Conservation (phyloP, 352 stramenopile genomes). For the Globisporangium viniferum region DNA sequence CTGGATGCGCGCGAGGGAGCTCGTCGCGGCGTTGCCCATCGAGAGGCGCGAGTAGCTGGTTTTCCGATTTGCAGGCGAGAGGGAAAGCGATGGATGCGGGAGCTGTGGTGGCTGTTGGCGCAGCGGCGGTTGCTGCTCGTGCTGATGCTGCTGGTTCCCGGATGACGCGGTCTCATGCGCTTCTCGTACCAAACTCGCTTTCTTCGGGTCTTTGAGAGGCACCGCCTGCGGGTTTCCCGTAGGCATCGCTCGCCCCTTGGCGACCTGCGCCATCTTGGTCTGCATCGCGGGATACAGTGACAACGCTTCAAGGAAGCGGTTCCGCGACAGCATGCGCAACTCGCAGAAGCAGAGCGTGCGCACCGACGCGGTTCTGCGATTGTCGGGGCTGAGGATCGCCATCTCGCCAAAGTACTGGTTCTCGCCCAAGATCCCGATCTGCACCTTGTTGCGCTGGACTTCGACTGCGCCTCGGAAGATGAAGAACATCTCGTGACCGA, state of each 20-base stretch:
- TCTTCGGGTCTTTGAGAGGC: constrained; percentile 16
- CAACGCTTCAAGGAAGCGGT: constrained; percentile 76
- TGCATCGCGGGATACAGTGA: constrained; percentile 69
- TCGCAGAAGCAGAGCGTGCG: constrained; percentile 80
- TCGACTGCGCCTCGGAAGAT: constrained; percentile 80
- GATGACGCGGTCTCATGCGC: neutral
- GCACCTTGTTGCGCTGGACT: constrained; percentile 50
- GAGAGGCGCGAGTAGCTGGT: constrained; percentile 8
- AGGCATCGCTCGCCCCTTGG: constrained; percentile 24
- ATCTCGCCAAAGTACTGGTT: constrained; percentile 87
- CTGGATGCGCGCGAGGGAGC: constrained; percentile 16
- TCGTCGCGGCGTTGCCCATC: constrained; percentile 9
- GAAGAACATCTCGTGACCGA: constrained; percentile 85
- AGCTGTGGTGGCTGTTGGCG: neutral
- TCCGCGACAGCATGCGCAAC: constrained; percentile 72
- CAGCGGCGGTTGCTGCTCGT: neutral
- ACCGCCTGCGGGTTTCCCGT: constrained; percentile 14
- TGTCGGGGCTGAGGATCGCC: constrained; percentile 78
- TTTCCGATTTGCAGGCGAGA: neutral
- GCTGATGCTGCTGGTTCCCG: neutral
- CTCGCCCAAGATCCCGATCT: constrained; percentile 66
- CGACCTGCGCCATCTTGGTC: constrained; percentile 54
- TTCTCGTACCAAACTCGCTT: constrained; percentile 14
- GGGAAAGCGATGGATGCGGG: neutral
- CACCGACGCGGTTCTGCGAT: constrained; percentile 63